Evolutionary conservation across 768 basidiomycete species (phyloP), one percentile per base, ranked within the genome.

Genomic region (Chiua virens): DNA sequence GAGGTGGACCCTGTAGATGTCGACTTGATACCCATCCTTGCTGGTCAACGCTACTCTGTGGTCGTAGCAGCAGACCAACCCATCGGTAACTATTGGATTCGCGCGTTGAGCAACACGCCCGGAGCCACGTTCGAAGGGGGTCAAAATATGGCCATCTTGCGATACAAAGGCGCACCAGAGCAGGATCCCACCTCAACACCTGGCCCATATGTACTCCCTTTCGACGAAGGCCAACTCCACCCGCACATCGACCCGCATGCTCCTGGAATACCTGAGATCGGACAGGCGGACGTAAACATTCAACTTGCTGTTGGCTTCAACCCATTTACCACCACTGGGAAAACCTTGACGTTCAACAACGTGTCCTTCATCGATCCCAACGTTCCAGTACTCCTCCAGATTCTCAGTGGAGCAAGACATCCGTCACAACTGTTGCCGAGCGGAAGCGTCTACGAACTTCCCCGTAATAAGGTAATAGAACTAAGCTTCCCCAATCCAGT

Each of bases 71-170:
- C 78, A 14, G 66, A 78, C 50, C 71, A 79, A 46, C 58, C 68
- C 2, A 55, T 75, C 23, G 68, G 61, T 17, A 83, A 81, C 61
- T 83, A 81, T 62, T 83, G 78, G 78, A 70, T 81, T 22, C 74
- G 76, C 13, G 72, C 78, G 0, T 65, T 35, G 66, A 73, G 21
- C 49, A 69, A 45, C 69, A 70, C 40, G 63, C 66, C 50, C 6
- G 52, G 50, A 38, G 60, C 70, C 13, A 43, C 57, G 23, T 63
- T 73, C 48, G 30, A 59, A 44, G 64, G 64, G 23, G 73, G 73
- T 13, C 64, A 73, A 51, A 79, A 76, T 64, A 73, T 73, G 28
- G 79, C 77, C 7, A 78, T 81, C 47, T 65, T 80, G 25, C 68
- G 76, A 50, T 81, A 80, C 50, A 59, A 48, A 1, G 74, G 73